These are phyloP conservation scores for Podaxis carcinomalis DNA, from an alignment of 768 basidiomycete genomes.

Conservation along the genomic window DNA sequence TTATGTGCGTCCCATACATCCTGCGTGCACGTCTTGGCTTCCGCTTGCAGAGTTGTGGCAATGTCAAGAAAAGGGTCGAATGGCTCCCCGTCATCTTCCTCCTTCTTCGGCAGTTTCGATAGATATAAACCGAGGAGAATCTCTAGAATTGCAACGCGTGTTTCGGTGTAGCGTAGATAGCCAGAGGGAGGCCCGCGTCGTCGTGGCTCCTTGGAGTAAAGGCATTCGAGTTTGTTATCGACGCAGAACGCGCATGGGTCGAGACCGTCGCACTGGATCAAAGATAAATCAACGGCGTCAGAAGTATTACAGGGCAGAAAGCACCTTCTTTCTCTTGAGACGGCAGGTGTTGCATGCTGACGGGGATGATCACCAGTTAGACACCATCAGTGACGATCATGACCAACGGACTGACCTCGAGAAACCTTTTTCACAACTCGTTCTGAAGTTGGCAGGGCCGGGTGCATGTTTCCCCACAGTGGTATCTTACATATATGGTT, in stretches of 20 bases:
- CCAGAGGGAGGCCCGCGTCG: constrained; percentile 27
- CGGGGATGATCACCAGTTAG: background rate
- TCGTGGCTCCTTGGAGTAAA: constrained; percentile 25
- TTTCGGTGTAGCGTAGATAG: constrained; percentile 25
- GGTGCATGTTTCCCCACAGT: constrained; percentile 13
- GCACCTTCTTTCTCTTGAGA: constrained; percentile 27
- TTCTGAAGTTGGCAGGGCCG: constrained; percentile 10
- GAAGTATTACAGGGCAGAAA: background rate
- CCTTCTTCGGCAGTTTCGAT: constrained; percentile 12
- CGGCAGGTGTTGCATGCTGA: constrained; percentile 28
- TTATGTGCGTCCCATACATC: constrained; percentile 27
- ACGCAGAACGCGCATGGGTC: constrained; percentile 26
- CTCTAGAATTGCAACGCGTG: constrained; percentile 23
- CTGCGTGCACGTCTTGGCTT: constrained; percentile 22
- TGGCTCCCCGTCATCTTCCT: background rate
- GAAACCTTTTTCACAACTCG: constrained; percentile 12
- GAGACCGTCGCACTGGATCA: constrained; percentile 25
- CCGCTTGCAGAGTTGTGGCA: constrained; percentile 12
- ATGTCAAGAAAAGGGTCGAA: constrained; percentile 15
- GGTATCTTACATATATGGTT: constrained; percentile 11
- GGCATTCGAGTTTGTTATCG: constrained; percentile 24
- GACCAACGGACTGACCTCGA: constrained; percentile 2
- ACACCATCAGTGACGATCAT: background rate
- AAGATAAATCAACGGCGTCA: background rate
- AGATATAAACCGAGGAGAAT: constrained; percentile 23